Percentiles rank a stretch among this genome's conserved stretches.
These are phyloP conservation scores for Drechslerella coelobrocha DNA, from an alignment of 2,329 filamentous ascomycete genomes.

Conservation along the genomic window DNA sequence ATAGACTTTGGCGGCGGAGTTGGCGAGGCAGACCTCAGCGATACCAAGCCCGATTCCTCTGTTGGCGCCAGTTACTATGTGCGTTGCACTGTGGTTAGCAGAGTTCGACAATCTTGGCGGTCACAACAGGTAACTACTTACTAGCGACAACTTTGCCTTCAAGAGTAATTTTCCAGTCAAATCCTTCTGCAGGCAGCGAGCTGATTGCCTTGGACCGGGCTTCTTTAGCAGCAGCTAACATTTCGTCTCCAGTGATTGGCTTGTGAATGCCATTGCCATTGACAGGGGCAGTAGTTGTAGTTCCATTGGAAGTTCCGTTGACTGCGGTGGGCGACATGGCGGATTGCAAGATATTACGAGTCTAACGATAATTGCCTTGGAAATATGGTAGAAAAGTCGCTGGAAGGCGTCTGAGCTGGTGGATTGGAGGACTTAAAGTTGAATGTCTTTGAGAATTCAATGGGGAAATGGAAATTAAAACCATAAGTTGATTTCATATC, in stretches of 20 bases:
- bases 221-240: conserved; percentile 31
- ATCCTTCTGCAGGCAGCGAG: conserved; percentile 57
- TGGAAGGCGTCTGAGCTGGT: background rate
- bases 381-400: background rate
- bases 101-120: no score
- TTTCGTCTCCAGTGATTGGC: conserved; percentile 34
- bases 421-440: background rate
- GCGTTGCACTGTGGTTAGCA: no score
- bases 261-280: conserved; percentile 19
- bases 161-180: conserved; percentile 58
- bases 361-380: no score
- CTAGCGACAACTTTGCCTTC: conserved; percentile 59
- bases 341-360: no score
- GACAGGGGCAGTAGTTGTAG: background rate
- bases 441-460: conserved; percentile 4
- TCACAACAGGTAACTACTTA: conserved; percentile 52
- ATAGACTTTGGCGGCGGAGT: conserved; percentile 59
- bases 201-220: conserved; percentile 41
- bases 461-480: background rate
- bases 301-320: conserved; percentile 26
- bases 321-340: conserved; percentile 42
- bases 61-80: conserved; percentile 60
- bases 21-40: conserved; percentile 62
- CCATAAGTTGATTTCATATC: background rate
- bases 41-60: conserved; percentile 62